Percentiles rank a stretch among this genome's conserved stretches.
Conservation (phyloP, 768 basidiomycete species). For the Suillus sp. region DNA sequence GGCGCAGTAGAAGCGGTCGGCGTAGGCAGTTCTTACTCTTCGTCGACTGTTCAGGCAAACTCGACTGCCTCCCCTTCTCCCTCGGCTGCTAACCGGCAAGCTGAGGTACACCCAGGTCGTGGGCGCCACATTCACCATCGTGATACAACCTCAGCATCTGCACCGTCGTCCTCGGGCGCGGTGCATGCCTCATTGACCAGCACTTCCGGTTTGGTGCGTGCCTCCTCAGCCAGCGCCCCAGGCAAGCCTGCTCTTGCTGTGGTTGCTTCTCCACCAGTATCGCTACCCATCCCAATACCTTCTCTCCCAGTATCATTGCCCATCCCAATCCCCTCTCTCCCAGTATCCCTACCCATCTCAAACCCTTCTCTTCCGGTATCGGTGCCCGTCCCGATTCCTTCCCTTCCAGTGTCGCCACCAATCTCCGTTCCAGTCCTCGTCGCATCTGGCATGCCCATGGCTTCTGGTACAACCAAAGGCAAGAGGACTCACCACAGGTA, state of each 20-base stretch:
- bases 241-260: constrained; percentile 5
- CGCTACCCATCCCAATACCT: neutral
- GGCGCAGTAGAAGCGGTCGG: neutral
- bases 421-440: neutral
- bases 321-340: neutral
- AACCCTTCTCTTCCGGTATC: neutral
- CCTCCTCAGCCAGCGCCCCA: neutral
- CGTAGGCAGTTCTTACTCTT: neutral
- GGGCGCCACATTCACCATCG: neutral
- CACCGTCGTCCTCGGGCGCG: neutral
- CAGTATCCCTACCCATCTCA: neutral
- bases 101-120: neutral
- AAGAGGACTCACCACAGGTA: neutral
- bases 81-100: neutral
- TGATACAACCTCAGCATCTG: neutral
- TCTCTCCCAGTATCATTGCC: neutral
- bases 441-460: neutral
- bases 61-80: neutral
- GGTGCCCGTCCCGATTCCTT: neutral
- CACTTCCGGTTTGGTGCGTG: neutral
- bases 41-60: neutral
- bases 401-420: neutral
- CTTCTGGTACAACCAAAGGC: constrained; percentile 1
- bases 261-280: neutral
- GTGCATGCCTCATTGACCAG: neutral